Evolutionary conservation across 164 flowering plant genomes (phyloP), one percentile per base, ranked within the genome.

Genomic region (Stephania cephalantha): DNA sequence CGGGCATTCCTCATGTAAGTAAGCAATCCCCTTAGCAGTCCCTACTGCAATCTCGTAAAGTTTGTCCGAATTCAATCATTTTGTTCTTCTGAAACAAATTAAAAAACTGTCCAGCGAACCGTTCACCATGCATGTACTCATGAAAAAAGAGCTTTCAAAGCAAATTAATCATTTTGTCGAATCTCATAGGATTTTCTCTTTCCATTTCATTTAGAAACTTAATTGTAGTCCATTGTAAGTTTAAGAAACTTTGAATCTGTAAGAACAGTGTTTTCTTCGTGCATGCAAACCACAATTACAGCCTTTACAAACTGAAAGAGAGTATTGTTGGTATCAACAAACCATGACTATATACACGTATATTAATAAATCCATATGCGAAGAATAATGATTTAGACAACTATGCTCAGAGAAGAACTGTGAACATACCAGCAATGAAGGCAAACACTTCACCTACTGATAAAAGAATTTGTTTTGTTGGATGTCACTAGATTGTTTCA

Each of bases 1-100:
- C 7, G 77, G 78, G 66, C 85, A 83, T 31, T 79, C 83, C 30
- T 81, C 82, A 35, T 83, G 85, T 25, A 83, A 70, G 67, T 83
- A 83, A 4, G 79, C 79, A 3, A 83, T 55, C 6, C 82, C 85
- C 46, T 74, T 83, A 0, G 84, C 82, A 7, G 82, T 78, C 11
- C 81, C 85, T 20, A 78, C 46, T 0, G 71, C 78, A 12, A 81
- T 81, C 30, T 75, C 75, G 46, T 78, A 30, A 12, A 75, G 73
- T 68, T 73, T 80, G 7, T 70, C 76, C 76, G 31, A 64, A 77
- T 15, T 73, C 81, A 0, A 73, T 18, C 0, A 11, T 12, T 18
- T 35, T 46, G 6, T 50, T 75, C 30, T 75, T 55, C 9, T 3
- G 13, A 42, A 79, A 77, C n/a, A n/a, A n/a, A n/a, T n/a, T 48